Base-by-base conservation (phyloP, 2,329 filamentous ascomycete species). In the Exophiala viscosa region DNA sequence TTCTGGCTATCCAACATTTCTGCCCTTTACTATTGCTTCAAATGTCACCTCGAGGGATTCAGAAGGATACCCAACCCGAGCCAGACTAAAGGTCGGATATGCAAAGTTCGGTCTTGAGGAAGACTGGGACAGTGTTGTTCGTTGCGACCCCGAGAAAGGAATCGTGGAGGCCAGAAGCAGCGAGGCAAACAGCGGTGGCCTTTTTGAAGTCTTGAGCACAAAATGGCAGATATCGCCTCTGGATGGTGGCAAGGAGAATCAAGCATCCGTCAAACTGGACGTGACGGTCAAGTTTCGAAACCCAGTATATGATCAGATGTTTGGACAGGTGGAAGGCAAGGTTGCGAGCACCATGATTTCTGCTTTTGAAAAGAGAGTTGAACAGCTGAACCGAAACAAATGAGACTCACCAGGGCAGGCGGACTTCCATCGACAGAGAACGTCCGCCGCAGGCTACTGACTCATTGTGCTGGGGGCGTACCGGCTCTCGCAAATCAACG, bases 311-410 rank as follows among this genome's bases (percentile, higher is more conserved):
- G 85, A 84, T 38, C 83, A 87, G 15, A 76, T 96, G 66, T 93
- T 91, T 67, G 80, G 84, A 34, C 86, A 88, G 32, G 85, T 93
- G 18, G 89, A 90, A 60, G 86, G 89, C 31, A 90, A 88, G 71
- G 84, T 96, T 58, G 92, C 90, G 1, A 84, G 83, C 3, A 78
- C 87, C 59, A 96, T 99, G 90, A 87, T 97, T 60, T 85, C 88
- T 69, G 92, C 93, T 1, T 99, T 99, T 74, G 91, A 96, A 74
- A 81, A 82, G 70, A 79, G 88, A 65, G 90, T 93, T 5, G 76
- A 75, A 66, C 74, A 80, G 63, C 67, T 89, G 31, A 35, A 59
- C 32, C 17, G 50, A 50, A 14, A 47, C 14, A 47, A 31, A 38
- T 49, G 13, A 48, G 33, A 5, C 13, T 18, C 10, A 2, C 4